phyloP scores from a whole-genome alignment of 257 asterid genomes.

The Jaltomata sinuosa region DNA sequence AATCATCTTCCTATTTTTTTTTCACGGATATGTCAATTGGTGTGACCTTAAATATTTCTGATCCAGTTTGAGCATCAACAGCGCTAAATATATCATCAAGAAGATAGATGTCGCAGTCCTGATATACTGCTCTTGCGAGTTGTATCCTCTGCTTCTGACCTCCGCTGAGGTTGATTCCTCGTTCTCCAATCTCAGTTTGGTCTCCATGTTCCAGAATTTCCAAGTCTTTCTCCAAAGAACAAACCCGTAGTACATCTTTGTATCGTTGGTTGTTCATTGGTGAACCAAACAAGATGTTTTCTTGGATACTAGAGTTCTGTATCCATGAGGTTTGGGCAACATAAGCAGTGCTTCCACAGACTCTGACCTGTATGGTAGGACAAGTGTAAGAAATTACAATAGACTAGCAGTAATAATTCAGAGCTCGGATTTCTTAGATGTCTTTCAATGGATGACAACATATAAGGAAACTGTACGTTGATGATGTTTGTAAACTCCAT shows the following conservation, averaged over 20 bases:
- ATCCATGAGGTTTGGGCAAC: constrained; percentile 77
- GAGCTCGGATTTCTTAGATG: background rate
- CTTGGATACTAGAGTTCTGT: constrained; percentile 59
- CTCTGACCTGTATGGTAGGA: constrained; percentile 37
- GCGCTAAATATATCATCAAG: constrained; percentile 82
- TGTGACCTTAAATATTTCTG: constrained; percentile 66
- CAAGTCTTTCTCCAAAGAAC: constrained; percentile 60
- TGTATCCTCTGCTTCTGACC: constrained; percentile 83
- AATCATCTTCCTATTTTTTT: background rate
- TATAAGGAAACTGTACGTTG: background rate
- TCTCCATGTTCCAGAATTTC: constrained; percentile 59
- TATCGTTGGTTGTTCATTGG: constrained; percentile 43
- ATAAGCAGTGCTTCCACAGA: constrained; percentile 65
- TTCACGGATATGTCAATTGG: background rate
- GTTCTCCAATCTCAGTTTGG: constrained; percentile 69
- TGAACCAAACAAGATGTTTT: constrained; percentile 64
- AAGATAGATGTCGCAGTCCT: constrained; percentile 57
- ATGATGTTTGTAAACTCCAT: too few relatives aligned
- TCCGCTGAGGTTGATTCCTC: constrained; percentile 74
- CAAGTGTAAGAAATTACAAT: background rate
- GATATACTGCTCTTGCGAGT: constrained; percentile 78
- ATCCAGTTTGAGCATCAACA: constrained; percentile 88
- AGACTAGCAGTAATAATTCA: background rate
- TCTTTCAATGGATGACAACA: background rate
- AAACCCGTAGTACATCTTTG: constrained; percentile 34